These are phyloP conservation scores for Sclerotinia nivalis DNA, from an alignment of 2,329 filamentous ascomycete genomes.

Conservation along the genomic window DNA sequence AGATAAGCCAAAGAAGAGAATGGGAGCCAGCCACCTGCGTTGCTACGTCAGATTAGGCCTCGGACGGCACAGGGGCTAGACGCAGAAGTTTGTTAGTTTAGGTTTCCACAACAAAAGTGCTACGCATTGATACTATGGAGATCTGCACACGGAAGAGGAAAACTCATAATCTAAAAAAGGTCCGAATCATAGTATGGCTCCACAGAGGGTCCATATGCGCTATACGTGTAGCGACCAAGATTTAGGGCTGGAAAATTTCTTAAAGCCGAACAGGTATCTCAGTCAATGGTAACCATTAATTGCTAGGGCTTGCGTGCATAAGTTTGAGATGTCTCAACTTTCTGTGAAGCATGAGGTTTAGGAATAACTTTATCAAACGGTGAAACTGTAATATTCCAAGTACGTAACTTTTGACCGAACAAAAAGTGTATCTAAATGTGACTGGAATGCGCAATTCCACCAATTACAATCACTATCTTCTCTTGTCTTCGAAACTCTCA, in stretches of 20 bases:
- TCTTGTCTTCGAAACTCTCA: neutral
- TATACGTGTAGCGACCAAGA: neutral
- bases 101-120: neutral
- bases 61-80: neutral
- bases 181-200: neutral
- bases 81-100: too few species aligned
- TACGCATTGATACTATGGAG: neutral
- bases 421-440: neutral
- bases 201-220: neutral
- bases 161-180: neutral
- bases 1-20: neutral
- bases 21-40: neutral
- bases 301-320: too few species aligned
- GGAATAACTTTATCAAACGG: too few species aligned
- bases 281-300: neutral
- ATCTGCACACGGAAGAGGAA: neutral
- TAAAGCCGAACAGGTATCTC: neutral
- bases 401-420: neutral
- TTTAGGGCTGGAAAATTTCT: neutral
- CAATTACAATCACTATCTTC: neutral
- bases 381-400: neutral
- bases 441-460: neutral
- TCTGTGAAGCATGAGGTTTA: too few species aligned
- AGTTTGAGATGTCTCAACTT: too few species aligned
- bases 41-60: neutral